These are phyloP conservation scores for Kazachstania bromeliacearum DNA, from an alignment of 805 yeast genomes.

Conservation along the genomic window DNA sequence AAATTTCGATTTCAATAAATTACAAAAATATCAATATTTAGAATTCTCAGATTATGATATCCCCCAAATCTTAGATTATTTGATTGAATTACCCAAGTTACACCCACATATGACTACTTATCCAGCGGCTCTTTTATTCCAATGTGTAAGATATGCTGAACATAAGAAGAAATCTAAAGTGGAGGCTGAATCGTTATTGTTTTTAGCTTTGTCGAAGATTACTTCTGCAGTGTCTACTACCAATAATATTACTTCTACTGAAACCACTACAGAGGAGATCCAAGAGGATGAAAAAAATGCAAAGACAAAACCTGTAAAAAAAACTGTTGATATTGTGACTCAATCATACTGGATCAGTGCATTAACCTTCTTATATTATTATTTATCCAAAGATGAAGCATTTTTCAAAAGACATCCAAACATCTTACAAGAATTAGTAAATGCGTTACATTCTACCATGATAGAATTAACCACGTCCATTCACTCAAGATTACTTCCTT, in stretches of 20 bases:
- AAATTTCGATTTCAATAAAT: slow-evolving; percentile 45
- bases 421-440: slow-evolving; percentile 49
- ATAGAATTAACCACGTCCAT: slow-evolving; percentile 60
- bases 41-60: slow-evolving; percentile 54
- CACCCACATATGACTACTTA: slow-evolving; percentile 38
- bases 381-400: slow-evolving; percentile 56
- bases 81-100: slow-evolving; percentile 50
- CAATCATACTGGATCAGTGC: slow-evolving; percentile 87
- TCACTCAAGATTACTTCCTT: slow-evolving; percentile 45
- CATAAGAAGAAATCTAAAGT: slow-evolving; percentile 41
- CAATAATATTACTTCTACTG: slow-evolving; percentile 4
- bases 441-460: slow-evolving; percentile 48
- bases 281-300: neutral
- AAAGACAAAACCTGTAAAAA: slow-evolving; percentile 1
- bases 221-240: slow-evolving; percentile 41
- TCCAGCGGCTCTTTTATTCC: slow-evolving; percentile 64
- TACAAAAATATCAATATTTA: slow-evolving; percentile 50
- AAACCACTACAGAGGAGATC: slow-evolving; percentile 27
- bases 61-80: slow-evolving; percentile 61
- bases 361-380: slow-evolving; percentile 66
- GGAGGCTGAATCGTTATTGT: slow-evolving; percentile 49
- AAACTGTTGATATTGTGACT: slow-evolving; percentile 51
- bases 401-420: slow-evolving; percentile 47
- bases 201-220: slow-evolving; percentile 51
- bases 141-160: slow-evolving; percentile 61